Percentiles rank a stretch among this genome's conserved stretches.
phyloP scores from a whole-genome alignment of 306 rosid genomes.

The Aeschynomene evenia region DNA sequence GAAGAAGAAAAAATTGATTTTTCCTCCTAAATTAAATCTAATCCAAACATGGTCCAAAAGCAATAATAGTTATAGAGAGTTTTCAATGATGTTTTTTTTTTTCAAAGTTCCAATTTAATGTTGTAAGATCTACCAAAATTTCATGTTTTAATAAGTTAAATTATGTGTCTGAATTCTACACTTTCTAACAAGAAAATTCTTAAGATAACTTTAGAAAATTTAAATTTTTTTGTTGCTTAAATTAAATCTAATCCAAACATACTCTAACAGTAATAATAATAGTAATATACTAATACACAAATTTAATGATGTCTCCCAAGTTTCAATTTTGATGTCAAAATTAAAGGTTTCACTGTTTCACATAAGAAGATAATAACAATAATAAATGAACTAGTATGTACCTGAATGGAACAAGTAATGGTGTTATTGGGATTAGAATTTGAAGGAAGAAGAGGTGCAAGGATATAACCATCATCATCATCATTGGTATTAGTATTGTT shows the following conservation, averaged over 20 bases:
- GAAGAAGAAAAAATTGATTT: neutral
- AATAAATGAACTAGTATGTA: too few species aligned
- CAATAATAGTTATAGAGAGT: neutral
- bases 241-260: neutral
- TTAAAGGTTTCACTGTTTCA: neutral
- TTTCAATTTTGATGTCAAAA: conserved; percentile 10
- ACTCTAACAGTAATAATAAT: neutral
- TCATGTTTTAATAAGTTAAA: too few species aligned
- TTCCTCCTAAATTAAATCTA: neutral
- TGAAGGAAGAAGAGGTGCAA: neutral
- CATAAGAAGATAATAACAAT: neutral
- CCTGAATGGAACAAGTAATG: conserved; percentile 28
- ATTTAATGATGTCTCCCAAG: neutral
- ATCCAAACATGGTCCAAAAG: neutral
- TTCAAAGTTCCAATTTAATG: too few species aligned
- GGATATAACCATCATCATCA: conserved; percentile 4
- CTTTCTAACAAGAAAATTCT: too few species aligned
- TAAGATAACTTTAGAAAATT: neutral
- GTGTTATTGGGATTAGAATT: conserved; percentile 38
- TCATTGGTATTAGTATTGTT: neutral
- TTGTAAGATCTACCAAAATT: too few species aligned
- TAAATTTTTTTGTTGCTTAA: neutral
- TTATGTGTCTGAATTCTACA: too few species aligned
- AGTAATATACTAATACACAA: too few species aligned
- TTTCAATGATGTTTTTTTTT: neutral